Conservation (phyloP, 2,329 filamentous ascomycete genomes). For the Exophiala sp. region DNA sequence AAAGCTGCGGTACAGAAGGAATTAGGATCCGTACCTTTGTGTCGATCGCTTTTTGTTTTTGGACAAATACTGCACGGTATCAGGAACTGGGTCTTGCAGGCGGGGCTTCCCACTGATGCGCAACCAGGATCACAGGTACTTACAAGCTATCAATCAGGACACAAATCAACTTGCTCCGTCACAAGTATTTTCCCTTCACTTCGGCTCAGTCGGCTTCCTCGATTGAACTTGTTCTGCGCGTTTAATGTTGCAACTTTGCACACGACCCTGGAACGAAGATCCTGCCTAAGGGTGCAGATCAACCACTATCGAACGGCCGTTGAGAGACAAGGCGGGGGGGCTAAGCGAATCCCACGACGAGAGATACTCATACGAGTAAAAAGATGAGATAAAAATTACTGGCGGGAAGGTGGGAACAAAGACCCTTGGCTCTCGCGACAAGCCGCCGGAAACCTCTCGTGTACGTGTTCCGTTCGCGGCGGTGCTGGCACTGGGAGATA, state of each 20-base stretch:
- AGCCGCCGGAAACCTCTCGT: too few relatives aligned
- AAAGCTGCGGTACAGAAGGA: not conserved
- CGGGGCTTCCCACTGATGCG: slow-evolving; percentile 5
- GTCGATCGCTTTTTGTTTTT: not conserved
- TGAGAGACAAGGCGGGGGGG: slow-evolving; percentile 3
- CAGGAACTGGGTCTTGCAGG: slow-evolving; percentile 11
- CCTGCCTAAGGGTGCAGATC: slow-evolving; percentile 16
- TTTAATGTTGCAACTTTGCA: slow-evolving; percentile 8
- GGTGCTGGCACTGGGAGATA: too few relatives aligned
- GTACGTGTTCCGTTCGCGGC: too few relatives aligned
- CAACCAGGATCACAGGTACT: not conserved
- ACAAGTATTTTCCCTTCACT: too few relatives aligned
- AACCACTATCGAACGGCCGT: slow-evolving; percentile 12
- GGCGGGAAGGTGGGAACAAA: too few relatives aligned
- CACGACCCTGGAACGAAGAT: slow-evolving; percentile 8
- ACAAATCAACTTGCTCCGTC: too few relatives aligned
- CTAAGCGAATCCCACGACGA: not conserved
- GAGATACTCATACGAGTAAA: not conserved
- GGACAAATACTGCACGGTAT: slow-evolving; percentile 10
- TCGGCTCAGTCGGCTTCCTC: slow-evolving; percentile 18
- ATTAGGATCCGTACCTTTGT: not conserved
- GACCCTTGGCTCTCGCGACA: too few relatives aligned
- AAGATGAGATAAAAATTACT: too few relatives aligned
- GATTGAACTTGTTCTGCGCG: slow-evolving; percentile 2
- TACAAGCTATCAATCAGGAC: not conserved